Evolutionary conservation across 257 asterid genomes (phyloP).

Genomic region (Primulina eburnea): DNA sequence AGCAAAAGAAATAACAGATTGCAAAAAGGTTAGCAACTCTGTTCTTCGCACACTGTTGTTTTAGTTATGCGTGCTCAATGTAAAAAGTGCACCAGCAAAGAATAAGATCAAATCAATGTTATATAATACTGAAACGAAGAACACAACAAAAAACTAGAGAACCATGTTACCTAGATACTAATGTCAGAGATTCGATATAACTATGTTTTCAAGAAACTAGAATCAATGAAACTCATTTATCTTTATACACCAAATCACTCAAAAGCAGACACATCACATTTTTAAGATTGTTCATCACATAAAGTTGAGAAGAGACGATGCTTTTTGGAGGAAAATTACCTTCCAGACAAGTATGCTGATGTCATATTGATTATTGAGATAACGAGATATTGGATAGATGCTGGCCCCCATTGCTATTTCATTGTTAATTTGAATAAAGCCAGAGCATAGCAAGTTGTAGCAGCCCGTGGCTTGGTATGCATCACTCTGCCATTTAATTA

Average conservation of each 20-base stretch:
- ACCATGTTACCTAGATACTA: slow-evolving; percentile 28
- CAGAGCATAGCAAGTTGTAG: slow-evolving; percentile 78
- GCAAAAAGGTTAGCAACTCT: neutral
- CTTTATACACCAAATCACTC: slow-evolving; percentile 25
- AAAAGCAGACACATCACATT: slow-evolving; percentile 27
- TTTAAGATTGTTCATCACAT: slow-evolving; percentile 22
- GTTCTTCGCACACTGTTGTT: slow-evolving; percentile 14
- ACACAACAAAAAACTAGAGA: slow-evolving; percentile 19
- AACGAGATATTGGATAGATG: slow-evolving; percentile 67
- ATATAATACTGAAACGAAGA: slow-evolving; percentile 28
- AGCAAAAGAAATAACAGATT: slow-evolving; percentile 16
- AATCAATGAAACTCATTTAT: slow-evolving; percentile 20
- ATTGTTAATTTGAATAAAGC: slow-evolving; percentile 74
- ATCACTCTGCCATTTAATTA: slow-evolving; percentile 61
- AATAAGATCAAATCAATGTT: slow-evolving; percentile 29
- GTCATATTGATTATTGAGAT: slow-evolving; percentile 61
- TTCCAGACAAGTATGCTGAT: slow-evolving; percentile 87
- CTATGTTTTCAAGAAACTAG: slow-evolving; percentile 34
- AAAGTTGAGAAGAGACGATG: slow-evolving; percentile 23
- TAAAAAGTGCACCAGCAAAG: slow-evolving; percentile 30
- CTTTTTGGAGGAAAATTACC: slow-evolving; percentile 40
- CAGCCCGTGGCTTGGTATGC: slow-evolving; percentile 88
- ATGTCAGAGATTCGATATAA: slow-evolving; percentile 51
- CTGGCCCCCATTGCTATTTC: slow-evolving; percentile 82
- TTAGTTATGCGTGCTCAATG: slow-evolving; percentile 5